Evolutionary conservation across 2,329 filamentous ascomycete species (phyloP).

Genomic region (Fusarium equiseti): DNA sequence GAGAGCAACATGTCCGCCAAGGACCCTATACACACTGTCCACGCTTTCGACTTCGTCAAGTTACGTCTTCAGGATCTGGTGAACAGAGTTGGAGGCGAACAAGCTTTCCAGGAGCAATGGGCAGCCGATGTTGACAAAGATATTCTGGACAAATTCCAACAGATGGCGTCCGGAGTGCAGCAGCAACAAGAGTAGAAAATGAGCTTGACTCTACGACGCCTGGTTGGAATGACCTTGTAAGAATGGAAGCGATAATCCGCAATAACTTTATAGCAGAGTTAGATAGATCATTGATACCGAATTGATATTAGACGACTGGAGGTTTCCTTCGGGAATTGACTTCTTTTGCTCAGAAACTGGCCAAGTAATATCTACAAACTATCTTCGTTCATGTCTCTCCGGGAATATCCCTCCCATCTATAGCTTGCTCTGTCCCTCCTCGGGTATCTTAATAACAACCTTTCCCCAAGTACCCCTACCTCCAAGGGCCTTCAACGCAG

Average conservation of each 20-base stretch:
- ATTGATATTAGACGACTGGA: slow-evolving; percentile 3
- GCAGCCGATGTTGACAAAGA: slow-evolving; percentile 80
- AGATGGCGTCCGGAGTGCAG: slow-evolving; percentile 46
- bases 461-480: slow-evolving; percentile 93
- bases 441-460: slow-evolving; percentile 88
- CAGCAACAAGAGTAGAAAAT: slow-evolving; percentile 20
- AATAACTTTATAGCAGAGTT: slow-evolving; percentile 34
- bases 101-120: slow-evolving; percentile 76
- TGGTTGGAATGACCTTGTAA: slow-evolving; percentile 9
- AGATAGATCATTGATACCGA: slow-evolving; percentile 27
- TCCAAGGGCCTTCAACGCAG: slow-evolving; percentile 81
- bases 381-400: neutral
- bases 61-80: slow-evolving; percentile 71
- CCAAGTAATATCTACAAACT: neutral
- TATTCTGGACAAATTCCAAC: slow-evolving; percentile 72
- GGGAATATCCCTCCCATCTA: slow-evolving; percentile 44
- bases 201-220: neutral
- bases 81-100: slow-evolving; percentile 71
- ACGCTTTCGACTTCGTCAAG: slow-evolving; percentile 73
- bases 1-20: slow-evolving; percentile 65
- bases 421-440: slow-evolving; percentile 70
- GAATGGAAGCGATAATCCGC: slow-evolving; percentile 18
- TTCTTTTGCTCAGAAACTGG: neutral
- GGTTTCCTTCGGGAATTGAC: neutral
- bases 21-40: slow-evolving; percentile 77